Base-by-base conservation (phyloP, 345 rosid genomes). In the Salix dunnii region DNA sequence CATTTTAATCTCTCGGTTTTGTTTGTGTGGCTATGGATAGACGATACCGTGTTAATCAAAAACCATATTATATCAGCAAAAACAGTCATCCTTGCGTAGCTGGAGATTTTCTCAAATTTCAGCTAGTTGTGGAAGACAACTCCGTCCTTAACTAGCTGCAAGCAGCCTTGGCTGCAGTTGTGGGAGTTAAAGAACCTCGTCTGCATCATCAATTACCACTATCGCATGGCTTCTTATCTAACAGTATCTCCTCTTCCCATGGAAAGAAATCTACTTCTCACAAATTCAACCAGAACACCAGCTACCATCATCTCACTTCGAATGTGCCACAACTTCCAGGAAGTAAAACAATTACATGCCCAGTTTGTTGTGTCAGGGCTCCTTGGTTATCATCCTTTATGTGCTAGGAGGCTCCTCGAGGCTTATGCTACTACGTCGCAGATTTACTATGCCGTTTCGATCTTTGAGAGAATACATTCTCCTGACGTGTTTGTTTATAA, bases 321-420 rank as follows among this genome's bases (percentile, higher is more conserved):
- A 51, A 67, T 16, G 71, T 23, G 78, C 63, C 63, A 25, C 69
- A 8, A 4, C 36, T n/a, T 67, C 6, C 65, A 35, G 65, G 72
- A 67, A 67, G 40, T 67, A 21, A 51, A 13, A 17, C 72, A 67
- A 67, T 33, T 51, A 35, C 66, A 75, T 75, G 66, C 66, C 20
- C 36, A 35, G 17, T 36, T 67, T 25, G 78, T 67, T 8, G 71
- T 74, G 30, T 74, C 72, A 16, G 72, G 66, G 16, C 36, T 55
- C 49, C 27, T 75, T 38, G 33, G 28, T 20, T 58, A 28, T 58
- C 8, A 68, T 7, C 33, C 40, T 25, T 25, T 51, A 3, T 68
- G 67, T 38, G n/a, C 67, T 1, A 68, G 55, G 72, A 66, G 78
- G 67, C 67, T 68, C 55, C 27, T 76, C 21, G 36, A 76, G 12